Evolutionary conservation across 495 filamentous ascomycete genomes (phyloP).

Genomic region (Lepidopterella palustris): DNA sequence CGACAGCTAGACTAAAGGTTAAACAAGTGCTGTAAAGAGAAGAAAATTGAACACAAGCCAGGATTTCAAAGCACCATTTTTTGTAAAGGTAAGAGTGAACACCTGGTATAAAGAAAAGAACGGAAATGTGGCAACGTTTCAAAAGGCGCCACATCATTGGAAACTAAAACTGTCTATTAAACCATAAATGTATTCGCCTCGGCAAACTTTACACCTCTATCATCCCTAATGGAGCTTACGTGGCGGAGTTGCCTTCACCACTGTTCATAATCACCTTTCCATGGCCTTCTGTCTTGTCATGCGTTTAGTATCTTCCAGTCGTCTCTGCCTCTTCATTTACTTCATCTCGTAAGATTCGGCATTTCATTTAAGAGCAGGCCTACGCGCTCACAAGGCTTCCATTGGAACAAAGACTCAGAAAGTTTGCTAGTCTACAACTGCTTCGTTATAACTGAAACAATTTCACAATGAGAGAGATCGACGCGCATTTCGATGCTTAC

Average conservation of each 20-base stretch:
- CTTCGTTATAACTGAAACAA: background rate
- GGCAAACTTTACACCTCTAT: background rate
- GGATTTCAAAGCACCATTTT: too few species aligned
- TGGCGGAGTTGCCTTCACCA: conserved; percentile 22
- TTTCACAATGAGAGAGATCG: conserved; percentile 39
- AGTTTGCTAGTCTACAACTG: background rate
- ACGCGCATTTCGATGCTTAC: conserved; percentile 67
- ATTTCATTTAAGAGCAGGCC: background rate
- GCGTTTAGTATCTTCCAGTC: background rate
- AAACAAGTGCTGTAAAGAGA: too few species aligned
- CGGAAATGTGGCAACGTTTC: too few species aligned
- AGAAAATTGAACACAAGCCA: too few species aligned
- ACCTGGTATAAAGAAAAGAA: too few species aligned
- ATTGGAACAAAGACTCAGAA: background rate
- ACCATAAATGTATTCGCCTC: too few species aligned
- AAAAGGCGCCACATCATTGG: too few species aligned
- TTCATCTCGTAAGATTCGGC: background rate
- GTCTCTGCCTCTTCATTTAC: background rate
- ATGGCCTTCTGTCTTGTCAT: background rate
- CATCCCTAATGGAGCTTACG: conserved; percentile 21
- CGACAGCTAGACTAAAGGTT: too few species aligned
- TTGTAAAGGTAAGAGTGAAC: too few species aligned
- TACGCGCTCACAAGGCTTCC: background rate
- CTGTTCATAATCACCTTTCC: conserved; percentile 15
- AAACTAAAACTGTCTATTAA: too few species aligned